phyloP scores from a whole-genome alignment of 257 asterid species.

The Gardenia jasminoides region DNA sequence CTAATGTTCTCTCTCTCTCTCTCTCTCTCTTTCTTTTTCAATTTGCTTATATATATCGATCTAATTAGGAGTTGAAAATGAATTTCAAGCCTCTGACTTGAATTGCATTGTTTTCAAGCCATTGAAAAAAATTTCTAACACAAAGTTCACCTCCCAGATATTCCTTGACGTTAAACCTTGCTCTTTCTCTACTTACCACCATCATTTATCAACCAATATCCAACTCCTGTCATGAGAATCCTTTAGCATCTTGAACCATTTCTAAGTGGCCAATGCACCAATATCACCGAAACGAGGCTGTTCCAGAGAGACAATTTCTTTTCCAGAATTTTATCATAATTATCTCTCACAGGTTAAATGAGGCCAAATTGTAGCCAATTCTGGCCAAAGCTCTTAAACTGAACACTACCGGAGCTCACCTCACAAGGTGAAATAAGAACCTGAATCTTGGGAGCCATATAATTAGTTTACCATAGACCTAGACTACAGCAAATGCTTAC shows the following conservation, averaged over 20 bases:
- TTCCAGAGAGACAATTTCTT: background rate
- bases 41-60: too few species aligned
- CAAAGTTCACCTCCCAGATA: background rate
- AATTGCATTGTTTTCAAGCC: background rate
- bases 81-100: background rate
- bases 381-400: background rate
- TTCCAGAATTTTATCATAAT: background rate
- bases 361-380: background rate
- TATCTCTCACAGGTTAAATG: background rate
- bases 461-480: background rate
- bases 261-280: background rate
- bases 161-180: background rate
- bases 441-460: background rate
- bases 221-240: background rate
- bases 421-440: background rate
- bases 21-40: background rate
- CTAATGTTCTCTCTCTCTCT: too few species aligned
- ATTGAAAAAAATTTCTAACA: background rate
- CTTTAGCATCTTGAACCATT: background rate
- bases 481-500: conserved; percentile 40
- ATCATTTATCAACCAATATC: background rate
- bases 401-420: background rate
- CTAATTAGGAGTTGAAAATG: background rate
- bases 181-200: background rate
- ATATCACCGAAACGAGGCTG: background rate